Evolutionary conservation across 179 eudicot species (phyloP).

Genomic region (Camellia oleifera): DNA sequence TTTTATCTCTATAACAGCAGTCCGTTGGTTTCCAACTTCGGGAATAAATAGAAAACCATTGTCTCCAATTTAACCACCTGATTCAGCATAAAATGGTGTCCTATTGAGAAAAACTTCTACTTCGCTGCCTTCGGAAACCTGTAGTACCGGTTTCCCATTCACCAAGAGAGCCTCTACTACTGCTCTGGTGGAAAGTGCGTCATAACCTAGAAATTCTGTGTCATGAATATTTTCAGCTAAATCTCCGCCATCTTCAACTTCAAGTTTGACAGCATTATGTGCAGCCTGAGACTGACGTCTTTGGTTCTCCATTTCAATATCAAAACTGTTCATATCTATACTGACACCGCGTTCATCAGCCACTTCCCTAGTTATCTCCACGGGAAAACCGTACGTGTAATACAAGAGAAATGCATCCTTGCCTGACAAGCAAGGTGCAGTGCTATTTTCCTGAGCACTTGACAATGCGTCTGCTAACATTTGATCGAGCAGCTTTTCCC

Average conservation of each 20-base stretch:
- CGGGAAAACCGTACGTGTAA: conserved; percentile 95
- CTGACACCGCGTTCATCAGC: conserved; percentile 76
- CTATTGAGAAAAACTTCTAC: conserved; percentile 80
- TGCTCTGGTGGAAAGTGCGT: conserved; percentile 60
- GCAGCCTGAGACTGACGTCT: conserved; percentile 95
- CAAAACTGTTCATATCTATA: conserved; percentile 75
- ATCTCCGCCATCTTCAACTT: conserved; percentile 68
- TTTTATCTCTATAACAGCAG: conserved; percentile 69
- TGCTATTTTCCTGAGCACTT: conserved; percentile 34
- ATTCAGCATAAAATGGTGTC: conserved; percentile 98
- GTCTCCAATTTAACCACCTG: conserved; percentile 97
- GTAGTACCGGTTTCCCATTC: conserved; percentile 61
- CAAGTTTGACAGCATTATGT: conserved; percentile 77
- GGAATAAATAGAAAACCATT: conserved; percentile 66
- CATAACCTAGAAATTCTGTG: conserved; percentile 89
- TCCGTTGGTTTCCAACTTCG: conserved; percentile 39
- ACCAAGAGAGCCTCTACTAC: conserved; percentile 68
- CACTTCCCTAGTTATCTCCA: conserved; percentile 89
- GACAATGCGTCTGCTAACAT: conserved; percentile 62
- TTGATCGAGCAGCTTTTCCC: conserved; percentile 86
- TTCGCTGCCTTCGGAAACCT: conserved; percentile 77
- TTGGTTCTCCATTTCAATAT: conserved; percentile 89
- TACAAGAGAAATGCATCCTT: conserved; percentile 86
- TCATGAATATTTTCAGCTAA: conserved; percentile 53
- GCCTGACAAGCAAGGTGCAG: conserved; percentile 70